Conservation (phyloP, 192 early-diverging fungal genomes). For the Funneliformis mosseae region DNA sequence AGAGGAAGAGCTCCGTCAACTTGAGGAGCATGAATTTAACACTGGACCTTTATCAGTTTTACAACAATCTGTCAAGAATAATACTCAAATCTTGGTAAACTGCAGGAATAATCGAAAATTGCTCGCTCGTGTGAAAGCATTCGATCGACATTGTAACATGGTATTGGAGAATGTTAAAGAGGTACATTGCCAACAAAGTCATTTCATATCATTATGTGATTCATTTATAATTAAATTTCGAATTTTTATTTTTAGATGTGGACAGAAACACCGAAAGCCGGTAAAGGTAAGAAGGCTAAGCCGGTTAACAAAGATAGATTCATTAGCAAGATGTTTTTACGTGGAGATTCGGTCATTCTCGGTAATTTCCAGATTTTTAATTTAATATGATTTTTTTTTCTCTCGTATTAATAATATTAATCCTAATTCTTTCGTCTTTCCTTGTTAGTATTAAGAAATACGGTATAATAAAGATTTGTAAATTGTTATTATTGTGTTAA, state of each 20-base stretch:
- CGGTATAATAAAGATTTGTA: constrained; percentile 38
- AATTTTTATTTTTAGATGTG: constrained; percentile 71
- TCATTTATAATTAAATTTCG: background rate
- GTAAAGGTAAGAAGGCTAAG: constrained; percentile 96
- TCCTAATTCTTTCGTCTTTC: background rate
- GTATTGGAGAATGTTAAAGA: constrained; percentile 99
- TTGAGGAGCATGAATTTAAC: constrained; percentile 94
- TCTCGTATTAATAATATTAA: constrained; percentile 5
- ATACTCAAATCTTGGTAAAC: constrained; percentile 94
- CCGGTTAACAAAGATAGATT: constrained; percentile 98
- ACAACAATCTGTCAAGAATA: constrained; percentile 90
- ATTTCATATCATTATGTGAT: background rate
- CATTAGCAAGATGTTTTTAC: constrained; percentile 97
- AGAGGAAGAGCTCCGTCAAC: constrained; percentile 85
- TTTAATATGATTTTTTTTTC: background rate
- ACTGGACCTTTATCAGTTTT: constrained; percentile 97
- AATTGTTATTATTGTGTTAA: background rate
- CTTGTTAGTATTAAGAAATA: constrained; percentile 46
- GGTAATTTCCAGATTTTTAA: constrained; percentile 50
- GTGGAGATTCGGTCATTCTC: constrained; percentile 93
- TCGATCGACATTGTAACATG: constrained; percentile 99
- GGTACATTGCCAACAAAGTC: constrained; percentile 44
- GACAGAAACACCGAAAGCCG: constrained; percentile 89
- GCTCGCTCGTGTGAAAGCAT: constrained; percentile 96
- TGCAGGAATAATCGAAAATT: constrained; percentile 98